These are phyloP conservation scores for Aplosporella prunicola DNA, from an alignment of 2,329 filamentous ascomycete species.

Conservation along the genomic window DNA sequence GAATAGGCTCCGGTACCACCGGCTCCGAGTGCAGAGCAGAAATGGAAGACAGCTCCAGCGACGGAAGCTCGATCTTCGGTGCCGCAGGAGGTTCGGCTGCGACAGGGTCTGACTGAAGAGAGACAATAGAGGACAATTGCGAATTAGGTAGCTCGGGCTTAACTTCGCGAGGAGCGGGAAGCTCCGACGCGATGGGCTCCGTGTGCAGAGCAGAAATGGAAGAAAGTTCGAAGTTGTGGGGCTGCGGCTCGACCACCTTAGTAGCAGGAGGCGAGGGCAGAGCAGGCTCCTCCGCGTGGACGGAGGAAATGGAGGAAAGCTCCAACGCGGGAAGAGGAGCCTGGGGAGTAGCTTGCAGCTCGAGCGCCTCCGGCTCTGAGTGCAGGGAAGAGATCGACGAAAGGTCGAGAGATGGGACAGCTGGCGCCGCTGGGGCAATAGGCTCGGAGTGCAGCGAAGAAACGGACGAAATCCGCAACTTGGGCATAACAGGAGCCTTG, in stretches of 20 bases:
- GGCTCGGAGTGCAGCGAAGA: conserved; percentile 15
- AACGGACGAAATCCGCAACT: conserved; percentile 5
- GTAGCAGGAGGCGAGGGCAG: conserved; percentile 8
- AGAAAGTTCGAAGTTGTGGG: conserved; percentile 1
- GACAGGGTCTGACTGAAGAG: conserved; percentile 13
- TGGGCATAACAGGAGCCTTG: conserved; percentile 7
- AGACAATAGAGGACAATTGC: conserved; percentile 3
- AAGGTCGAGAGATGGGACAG: conserved; percentile 8
- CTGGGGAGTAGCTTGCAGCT: conserved; percentile 2
- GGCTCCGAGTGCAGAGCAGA: conserved; percentile 7
- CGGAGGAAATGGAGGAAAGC: conserved; percentile 38
- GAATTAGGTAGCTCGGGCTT: conserved; percentile 1
- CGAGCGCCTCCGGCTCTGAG: conserved; percentile 17
- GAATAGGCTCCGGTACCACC: conserved; percentile 1
- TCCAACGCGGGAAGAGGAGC: conserved; percentile 17
- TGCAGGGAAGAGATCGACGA: conserved; percentile 15
- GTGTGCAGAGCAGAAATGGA: conserved; percentile 6
- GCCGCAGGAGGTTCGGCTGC: conserved; percentile 5
- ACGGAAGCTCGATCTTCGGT: not conserved
- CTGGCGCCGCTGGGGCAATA: conserved; percentile 6
- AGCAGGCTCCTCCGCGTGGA: conserved; percentile 34
- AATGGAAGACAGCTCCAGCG: conserved; percentile 4
- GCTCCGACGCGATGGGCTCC: conserved; percentile 7
- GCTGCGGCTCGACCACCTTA: not conserved
- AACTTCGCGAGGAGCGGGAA: conserved; percentile 1